These are phyloP conservation scores for Silene noctiflora DNA, from an alignment of 179 eudicot genomes.

Conservation along the genomic window DNA sequence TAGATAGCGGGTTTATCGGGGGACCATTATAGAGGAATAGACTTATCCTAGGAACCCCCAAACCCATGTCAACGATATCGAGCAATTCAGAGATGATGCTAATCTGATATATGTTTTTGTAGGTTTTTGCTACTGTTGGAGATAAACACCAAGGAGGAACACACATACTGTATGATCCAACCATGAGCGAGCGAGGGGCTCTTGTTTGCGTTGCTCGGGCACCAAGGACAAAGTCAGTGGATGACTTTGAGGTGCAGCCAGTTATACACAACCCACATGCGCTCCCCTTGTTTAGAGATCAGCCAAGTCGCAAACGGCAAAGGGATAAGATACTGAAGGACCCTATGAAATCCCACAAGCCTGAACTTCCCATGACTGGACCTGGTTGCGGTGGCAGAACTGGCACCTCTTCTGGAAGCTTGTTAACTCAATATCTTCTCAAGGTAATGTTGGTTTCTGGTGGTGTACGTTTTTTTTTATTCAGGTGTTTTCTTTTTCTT, in stretches of 20 bases:
- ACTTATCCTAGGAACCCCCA: no score
- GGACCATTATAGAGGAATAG: no score
- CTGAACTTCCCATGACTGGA: conserved; percentile 88
- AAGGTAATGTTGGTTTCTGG: conserved; percentile 53
- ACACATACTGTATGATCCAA: conserved; percentile 87
- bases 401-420: conserved; percentile 85
- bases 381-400: conserved; percentile 98
- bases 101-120: conserved; percentile 8
- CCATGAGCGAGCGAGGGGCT: conserved; percentile 90
- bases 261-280: conserved; percentile 97
- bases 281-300: conserved; percentile 91
- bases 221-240: conserved; percentile 83
- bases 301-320: conserved; percentile 95
- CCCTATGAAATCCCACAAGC: conserved; percentile 88
- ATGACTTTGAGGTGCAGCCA: conserved; percentile 72
- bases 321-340: conserved; percentile 87
- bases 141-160: conserved; percentile 93
- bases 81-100: not conserved
- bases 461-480: not conserved
- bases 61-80: no score
- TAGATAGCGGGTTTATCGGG: not conserved
- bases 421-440: conserved; percentile 91
- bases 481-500: not conserved
- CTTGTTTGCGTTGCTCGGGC: conserved; percentile 98
- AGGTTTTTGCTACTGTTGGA: conserved; percentile 84